A percentile compares a stretch with the other conserved stretches of the same genome.
Conservation (phyloP, 2,329 filamentous ascomycete species). For the Fusarium neocosmosporiellum region DNA sequence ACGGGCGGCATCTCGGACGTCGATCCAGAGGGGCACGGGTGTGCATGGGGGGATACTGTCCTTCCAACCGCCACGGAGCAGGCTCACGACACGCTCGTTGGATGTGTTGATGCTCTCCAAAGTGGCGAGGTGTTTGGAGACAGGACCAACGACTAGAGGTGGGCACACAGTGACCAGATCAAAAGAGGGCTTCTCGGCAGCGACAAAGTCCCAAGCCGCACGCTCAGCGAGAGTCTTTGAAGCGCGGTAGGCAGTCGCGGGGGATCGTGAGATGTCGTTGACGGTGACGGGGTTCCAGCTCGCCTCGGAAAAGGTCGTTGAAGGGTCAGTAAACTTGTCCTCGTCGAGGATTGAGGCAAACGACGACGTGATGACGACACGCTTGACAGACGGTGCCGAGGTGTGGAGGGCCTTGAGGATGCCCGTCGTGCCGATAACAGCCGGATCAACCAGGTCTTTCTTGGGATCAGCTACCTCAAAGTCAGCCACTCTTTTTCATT, state of each 20-base stretch:
- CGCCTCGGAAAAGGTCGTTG: slow-evolving; percentile 57
- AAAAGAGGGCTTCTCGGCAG: slow-evolving; percentile 56
- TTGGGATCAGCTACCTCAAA: slow-evolving; percentile 54
- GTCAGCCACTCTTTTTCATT: not conserved
- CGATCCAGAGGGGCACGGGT: slow-evolving; percentile 60
- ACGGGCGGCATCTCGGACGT: slow-evolving; percentile 66
- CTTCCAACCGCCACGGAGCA: slow-evolving; percentile 64
- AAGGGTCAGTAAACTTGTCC: slow-evolving; percentile 50
- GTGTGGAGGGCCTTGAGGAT: slow-evolving; percentile 77
- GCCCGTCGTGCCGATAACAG: slow-evolving; percentile 71
- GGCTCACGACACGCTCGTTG: slow-evolving; percentile 62
- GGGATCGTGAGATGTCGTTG: slow-evolving; percentile 54
- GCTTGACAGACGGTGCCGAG: slow-evolving; percentile 69
- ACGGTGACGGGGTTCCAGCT: slow-evolving; percentile 66
- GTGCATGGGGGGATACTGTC: slow-evolving; percentile 55
- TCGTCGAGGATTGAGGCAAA: slow-evolving; percentile 64
- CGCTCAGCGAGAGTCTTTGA: slow-evolving; percentile 66
- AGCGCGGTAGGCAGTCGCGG: slow-evolving; percentile 62
- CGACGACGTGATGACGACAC: slow-evolving; percentile 73
- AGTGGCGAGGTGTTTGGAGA: slow-evolving; percentile 59
- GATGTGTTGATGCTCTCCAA: slow-evolving; percentile 64
- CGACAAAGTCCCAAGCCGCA: slow-evolving; percentile 65
- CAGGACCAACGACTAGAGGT: slow-evolving; percentile 65
- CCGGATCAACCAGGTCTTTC: slow-evolving; percentile 68
- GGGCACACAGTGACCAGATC: slow-evolving; percentile 66